These are phyloP conservation scores for Colletotrichum orchidophilum DNA, from an alignment of 2,329 filamentous ascomycete genomes.

Conservation along the genomic window DNA sequence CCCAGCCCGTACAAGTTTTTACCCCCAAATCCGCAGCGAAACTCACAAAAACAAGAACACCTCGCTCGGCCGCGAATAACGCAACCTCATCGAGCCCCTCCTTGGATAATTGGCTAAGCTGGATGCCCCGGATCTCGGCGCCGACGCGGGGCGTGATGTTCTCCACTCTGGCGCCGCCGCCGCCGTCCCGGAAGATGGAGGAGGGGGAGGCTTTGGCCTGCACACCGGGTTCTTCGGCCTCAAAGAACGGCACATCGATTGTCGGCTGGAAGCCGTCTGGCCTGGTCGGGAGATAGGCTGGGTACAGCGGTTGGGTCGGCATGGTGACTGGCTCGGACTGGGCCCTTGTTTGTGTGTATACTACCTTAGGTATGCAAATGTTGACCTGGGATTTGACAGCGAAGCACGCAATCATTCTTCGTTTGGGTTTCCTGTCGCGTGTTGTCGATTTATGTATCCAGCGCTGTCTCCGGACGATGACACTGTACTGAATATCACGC, in stretches of 20 bases:
- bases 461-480: not conserved
- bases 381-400: too few species aligned
- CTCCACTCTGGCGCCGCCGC: not conserved
- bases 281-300: slow-evolving; percentile 44
- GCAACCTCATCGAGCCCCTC: slow-evolving; percentile 43
- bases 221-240: slow-evolving; percentile 42
- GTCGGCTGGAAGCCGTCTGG: slow-evolving; percentile 42
- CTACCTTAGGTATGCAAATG: too few species aligned
- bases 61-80: slow-evolving; percentile 42
- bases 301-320: slow-evolving; percentile 42
- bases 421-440: not conserved
- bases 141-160: slow-evolving; percentile 44
- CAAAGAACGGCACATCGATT: slow-evolving; percentile 39
- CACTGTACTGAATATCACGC: not conserved
- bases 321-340: slow-evolving; percentile 30
- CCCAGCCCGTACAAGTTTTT: too few species aligned
- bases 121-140: slow-evolving; percentile 41
- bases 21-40: too few species aligned
- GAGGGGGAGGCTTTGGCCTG: slow-evolving; percentile 41
- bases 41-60: slow-evolving; percentile 43
- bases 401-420: not conserved
- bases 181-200: slow-evolving; percentile 33
- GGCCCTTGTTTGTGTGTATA: too few species aligned
- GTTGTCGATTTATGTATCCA: not conserved
- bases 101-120: slow-evolving; percentile 38